These are phyloP conservation scores for Amanita muscaria DNA, from an alignment of 768 basidiomycete species.

Conservation along the genomic window DNA sequence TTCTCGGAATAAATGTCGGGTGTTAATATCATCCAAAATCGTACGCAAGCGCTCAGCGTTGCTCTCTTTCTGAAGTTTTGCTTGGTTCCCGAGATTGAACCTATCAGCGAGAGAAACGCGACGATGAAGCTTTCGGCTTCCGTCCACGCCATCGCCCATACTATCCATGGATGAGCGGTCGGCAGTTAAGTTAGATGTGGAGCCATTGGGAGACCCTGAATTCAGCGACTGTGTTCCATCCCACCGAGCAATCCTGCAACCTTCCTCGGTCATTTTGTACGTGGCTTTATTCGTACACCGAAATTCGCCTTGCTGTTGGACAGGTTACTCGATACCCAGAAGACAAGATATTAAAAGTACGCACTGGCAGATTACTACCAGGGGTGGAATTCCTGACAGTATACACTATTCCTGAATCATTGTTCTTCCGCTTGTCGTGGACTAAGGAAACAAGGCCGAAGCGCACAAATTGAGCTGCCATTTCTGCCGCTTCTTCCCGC, in stretches of 20 bases:
- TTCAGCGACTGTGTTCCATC: constrained; percentile 36
- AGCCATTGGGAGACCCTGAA: constrained; percentile 55
- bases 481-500: constrained; percentile 93
- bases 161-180: constrained; percentile 57
- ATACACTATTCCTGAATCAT: constrained; percentile 89
- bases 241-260: constrained; percentile 81
- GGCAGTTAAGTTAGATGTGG: constrained; percentile 50
- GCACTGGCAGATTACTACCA: constrained; percentile 65
- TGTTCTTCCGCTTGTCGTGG: constrained; percentile 85
- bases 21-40: constrained; percentile 87
- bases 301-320: constrained; percentile 83
- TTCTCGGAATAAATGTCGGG: constrained; percentile 88
- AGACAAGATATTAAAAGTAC: constrained; percentile 35
- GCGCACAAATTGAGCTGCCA: constrained; percentile 95
- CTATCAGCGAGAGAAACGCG: constrained; percentile 73
- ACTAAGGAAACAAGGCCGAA: constrained; percentile 86
- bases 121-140: constrained; percentile 48
- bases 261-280: constrained; percentile 92
- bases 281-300: constrained; percentile 92
- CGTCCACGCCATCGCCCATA: constrained; percentile 27
- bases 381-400: constrained; percentile 79
- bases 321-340: constrained; percentile 9
- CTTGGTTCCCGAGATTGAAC: constrained; percentile 49
- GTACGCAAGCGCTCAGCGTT: constrained; percentile 86
- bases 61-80: constrained; percentile 67